Evolutionary conservation across 2,329 filamentous ascomycete genomes (phyloP), one percentile per base, ranked within the genome.

Genomic region (Rugonectria rugulosa): DNA sequence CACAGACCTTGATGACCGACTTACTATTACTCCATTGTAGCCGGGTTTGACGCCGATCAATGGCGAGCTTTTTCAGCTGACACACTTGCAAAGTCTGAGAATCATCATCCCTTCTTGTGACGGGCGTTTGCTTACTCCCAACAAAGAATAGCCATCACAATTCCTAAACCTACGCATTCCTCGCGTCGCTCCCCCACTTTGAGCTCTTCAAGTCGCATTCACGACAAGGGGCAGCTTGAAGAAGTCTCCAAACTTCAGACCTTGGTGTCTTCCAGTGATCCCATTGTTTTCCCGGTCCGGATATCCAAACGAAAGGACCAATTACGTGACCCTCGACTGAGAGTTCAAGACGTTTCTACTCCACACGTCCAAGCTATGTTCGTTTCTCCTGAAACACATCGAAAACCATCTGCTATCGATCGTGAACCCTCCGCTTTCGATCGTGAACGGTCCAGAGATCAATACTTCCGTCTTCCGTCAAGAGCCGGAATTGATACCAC

Each of bases 391-490:
- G 53, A 56, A 56, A 56, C 53, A 21, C 34, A 56, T 50, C 53
- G 41, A 27, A 50, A 46, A 56, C 46, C 53, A 42, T 41, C 53
- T 43, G 38, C 29, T 40, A 56, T 56, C 53, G 53, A 56, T 56
- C 53, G 53, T 50, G 50, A 56, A 45, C 32, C 34, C 29, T 49
- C 46, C 41, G 21, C 53, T 41, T 50, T 50, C 53, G 53, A 56
- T 56, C 53, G 46, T 36, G 27, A 41, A 50, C 32, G n/a, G 27
- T 56, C 46, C 44, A 26, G 21, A 56, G 53, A 56, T 56, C 40
- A 50, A 50, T 26, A 31, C 40, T 34, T 21, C 32, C 34, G 26
- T 14, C 41, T 34, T 20, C 26, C 32, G 15, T 27, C 21, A 11
- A 23, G 36, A 34, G 15, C 29, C 53, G 40, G 36, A 50, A 45